These are phyloP conservation scores for Exserohilum turcica DNA, from an alignment of 2,329 filamentous ascomycete species.

Conservation along the genomic window DNA sequence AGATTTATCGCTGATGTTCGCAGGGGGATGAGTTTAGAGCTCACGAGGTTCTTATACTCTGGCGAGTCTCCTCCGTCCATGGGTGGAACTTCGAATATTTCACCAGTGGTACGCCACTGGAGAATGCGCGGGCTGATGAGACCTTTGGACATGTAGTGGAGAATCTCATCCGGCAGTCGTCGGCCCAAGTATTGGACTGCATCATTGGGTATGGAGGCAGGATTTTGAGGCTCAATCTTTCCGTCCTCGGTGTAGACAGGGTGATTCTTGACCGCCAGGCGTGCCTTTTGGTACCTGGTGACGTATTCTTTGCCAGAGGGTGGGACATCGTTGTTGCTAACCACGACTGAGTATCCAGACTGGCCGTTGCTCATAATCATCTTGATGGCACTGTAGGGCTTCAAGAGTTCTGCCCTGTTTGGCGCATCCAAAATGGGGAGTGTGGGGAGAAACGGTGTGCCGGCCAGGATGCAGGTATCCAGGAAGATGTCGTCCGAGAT, in stretches of 20 bases:
- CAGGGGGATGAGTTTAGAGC: slow-evolving; percentile 72
- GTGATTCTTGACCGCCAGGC: slow-evolving; percentile 85
- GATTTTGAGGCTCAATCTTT: slow-evolving; percentile 74
- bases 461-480: slow-evolving; percentile 81
- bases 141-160: slow-evolving; percentile 85
- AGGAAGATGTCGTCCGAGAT: slow-evolving; percentile 75
- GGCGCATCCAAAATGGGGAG: slow-evolving; percentile 75
- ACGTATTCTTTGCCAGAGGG: slow-evolving; percentile 75
- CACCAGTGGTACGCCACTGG: slow-evolving; percentile 79
- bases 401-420: slow-evolving; percentile 60
- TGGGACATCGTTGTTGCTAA: slow-evolving; percentile 79
- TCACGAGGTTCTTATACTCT: slow-evolving; percentile 81
- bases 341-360: slow-evolving; percentile 75
- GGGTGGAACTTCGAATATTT: slow-evolving; percentile 80
- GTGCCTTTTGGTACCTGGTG: slow-evolving; percentile 84
- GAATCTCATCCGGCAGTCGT: slow-evolving; percentile 85
- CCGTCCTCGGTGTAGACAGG: slow-evolving; percentile 80
- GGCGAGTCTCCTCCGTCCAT: slow-evolving; percentile 80
- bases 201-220: slow-evolving; percentile 75
- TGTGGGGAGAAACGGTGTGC: slow-evolving; percentile 76
- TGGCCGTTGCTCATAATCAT: slow-evolving; percentile 69
- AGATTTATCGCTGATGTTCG: slow-evolving; percentile 78
- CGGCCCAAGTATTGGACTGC: slow-evolving; percentile 90
- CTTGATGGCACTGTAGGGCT: slow-evolving; percentile 76
- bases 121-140: slow-evolving; percentile 79